Conservation (phyloP, 1,139 yeast species). For the Yamadazyma taylorii region DNA sequence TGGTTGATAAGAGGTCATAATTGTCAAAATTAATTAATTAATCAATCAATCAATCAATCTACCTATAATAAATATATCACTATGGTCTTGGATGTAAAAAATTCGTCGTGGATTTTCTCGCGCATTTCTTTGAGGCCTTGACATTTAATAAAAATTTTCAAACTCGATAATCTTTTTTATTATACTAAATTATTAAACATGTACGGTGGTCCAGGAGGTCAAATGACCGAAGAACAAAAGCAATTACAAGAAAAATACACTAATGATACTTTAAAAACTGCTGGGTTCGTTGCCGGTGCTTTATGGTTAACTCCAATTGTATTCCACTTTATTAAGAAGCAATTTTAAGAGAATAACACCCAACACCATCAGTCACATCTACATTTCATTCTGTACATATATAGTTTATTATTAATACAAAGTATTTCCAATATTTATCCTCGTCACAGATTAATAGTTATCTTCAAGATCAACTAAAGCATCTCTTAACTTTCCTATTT, state of each 20-base stretch:
- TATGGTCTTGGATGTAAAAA: too few species aligned
- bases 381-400: not conserved
- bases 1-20: conserved; percentile 85
- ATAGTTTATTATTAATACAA: not conserved
- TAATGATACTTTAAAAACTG: conserved; percentile 61
- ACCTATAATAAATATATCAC: too few species aligned
- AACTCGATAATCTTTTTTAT: too few species aligned
- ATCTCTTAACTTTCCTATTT: conserved; percentile 67
- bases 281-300: conserved; percentile 71
- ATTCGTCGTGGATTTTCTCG: conserved; percentile 1
- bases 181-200: too few species aligned
- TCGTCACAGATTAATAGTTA: not conserved
- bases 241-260: conserved; percentile 71
- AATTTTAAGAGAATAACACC: too few species aligned
- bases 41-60: too few species aligned
- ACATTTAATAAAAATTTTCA: conserved; percentile 5
- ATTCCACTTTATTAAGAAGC: conserved; percentile 60
- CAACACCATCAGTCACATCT: too few species aligned
- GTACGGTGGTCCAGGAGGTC: conserved; percentile 75
- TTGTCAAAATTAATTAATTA: too few species aligned
- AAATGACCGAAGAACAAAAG: conserved; percentile 76
- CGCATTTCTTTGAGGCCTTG: conserved; percentile 7
- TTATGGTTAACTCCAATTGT: conserved; percentile 76
- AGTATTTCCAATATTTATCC: too few species aligned
- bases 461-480: conserved; percentile 32